phyloP scores from a whole-genome alignment of 495 filamentous ascomycete species.

The Rhypophila decipiens region DNA sequence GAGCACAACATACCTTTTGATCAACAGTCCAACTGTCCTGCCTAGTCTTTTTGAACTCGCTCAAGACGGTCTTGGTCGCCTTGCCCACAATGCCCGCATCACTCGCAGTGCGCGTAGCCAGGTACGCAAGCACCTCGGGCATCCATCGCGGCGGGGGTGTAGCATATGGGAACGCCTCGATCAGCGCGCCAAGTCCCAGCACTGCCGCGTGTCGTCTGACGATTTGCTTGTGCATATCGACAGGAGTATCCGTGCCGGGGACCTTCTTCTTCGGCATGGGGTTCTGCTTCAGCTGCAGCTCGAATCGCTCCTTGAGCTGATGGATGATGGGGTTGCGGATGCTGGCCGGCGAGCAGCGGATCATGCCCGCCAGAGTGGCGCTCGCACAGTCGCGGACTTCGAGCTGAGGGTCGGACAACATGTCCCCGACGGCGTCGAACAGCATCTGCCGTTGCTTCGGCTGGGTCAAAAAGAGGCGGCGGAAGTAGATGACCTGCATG shows the following conservation, averaged over 20 bases:
- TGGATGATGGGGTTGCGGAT: constrained; percentile 71
- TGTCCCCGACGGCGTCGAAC: constrained; percentile 83
- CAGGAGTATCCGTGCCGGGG: constrained; percentile 68
- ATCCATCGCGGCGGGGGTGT: constrained; percentile 91
- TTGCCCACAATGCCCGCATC: constrained; percentile 93
- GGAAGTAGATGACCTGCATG: constrained; percentile 99
- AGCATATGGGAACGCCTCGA: constrained; percentile 95
- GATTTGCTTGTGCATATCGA: constrained; percentile 71
- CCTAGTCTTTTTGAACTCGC: constrained; percentile 98
- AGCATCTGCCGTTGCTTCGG: constrained; percentile 66
- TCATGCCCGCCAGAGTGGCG: constrained; percentile 92
- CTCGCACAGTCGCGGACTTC: constrained; percentile 93
- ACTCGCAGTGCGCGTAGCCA: constrained; percentile 77
- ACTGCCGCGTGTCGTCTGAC: constrained; percentile 85
- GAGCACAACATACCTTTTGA: constrained; percentile 67
- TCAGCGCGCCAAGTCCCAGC: constrained; percentile 80
- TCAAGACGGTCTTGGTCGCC: constrained; percentile 91
- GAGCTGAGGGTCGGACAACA: constrained; percentile 87
- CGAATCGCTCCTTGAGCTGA: constrained; percentile 72
- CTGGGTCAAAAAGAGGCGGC: constrained; percentile 89
- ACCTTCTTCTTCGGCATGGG: constrained; percentile 71
- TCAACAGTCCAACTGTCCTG: constrained; percentile 99
- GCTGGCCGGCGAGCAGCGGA: constrained; percentile 84
- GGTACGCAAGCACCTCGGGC: constrained; percentile 80
- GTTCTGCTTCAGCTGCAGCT: constrained; percentile 65